Evolutionary conservation across 2,329 filamentous ascomycete genomes (phyloP).

Genomic region (Boeremia lycopersici): DNA sequence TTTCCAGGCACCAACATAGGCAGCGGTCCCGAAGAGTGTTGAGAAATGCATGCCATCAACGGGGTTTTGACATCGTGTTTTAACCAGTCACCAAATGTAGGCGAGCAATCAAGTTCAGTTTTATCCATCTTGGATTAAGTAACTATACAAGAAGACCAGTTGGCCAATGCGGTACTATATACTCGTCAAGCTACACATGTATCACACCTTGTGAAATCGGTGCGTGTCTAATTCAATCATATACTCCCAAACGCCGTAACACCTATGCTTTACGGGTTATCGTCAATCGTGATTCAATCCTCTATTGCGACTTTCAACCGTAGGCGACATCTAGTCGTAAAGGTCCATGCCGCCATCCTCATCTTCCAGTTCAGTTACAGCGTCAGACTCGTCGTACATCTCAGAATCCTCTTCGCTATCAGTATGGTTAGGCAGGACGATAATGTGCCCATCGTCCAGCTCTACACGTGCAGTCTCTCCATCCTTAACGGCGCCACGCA

Average conservation of each 20-base stretch:
- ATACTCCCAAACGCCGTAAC: constrained; percentile 12
- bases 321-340: constrained; percentile 61
- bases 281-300: no score
- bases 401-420: constrained; percentile 71
- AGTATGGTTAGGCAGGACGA: constrained; percentile 83
- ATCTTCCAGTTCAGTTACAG: constrained; percentile 68
- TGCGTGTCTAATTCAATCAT: background rate
- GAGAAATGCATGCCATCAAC: no score
- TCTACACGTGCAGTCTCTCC: constrained; percentile 83
- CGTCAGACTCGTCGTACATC: constrained; percentile 77
- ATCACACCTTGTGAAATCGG: constrained; percentile 5
- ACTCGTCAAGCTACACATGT: background rate
- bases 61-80: no score
- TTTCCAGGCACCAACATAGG: no score
- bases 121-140: no score
- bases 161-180: no score
- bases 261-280: constrained; percentile 15
- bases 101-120: no score
- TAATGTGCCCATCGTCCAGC: constrained; percentile 77
- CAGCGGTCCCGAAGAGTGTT: no score
- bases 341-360: constrained; percentile 64
- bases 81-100: no score
- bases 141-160: no score
- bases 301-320: no score
- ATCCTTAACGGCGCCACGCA: constrained; percentile 82